phyloP scores from a whole-genome alignment of 208 protist genomes.

The Leishmania braziliensis region DNA sequence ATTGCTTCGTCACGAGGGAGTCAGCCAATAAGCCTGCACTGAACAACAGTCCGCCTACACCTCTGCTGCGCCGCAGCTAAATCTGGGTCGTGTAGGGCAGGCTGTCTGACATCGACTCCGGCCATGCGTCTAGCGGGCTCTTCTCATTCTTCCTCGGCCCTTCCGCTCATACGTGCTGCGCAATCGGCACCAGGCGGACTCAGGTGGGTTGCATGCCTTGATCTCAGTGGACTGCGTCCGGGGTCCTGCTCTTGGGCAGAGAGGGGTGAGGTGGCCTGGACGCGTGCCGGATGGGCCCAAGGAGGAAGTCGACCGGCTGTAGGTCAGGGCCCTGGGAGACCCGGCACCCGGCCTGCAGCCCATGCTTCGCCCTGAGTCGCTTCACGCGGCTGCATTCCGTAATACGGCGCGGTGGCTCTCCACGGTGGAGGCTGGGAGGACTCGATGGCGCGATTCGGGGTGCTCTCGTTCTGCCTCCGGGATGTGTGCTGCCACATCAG shows the following conservation, averaged over 20 bases:
- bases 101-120: background rate
- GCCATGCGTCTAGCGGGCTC: background rate
- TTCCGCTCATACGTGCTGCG: background rate
- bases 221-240: background rate
- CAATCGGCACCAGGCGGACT: background rate
- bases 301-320: background rate
- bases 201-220: background rate
- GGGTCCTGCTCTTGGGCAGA: background rate
- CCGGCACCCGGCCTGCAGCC: background rate
- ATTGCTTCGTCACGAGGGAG: too few species aligned
- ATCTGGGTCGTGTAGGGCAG: background rate
- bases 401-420: background rate
- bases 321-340: background rate
- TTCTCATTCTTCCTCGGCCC: background rate
- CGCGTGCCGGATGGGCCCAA: background rate
- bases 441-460: background rate
- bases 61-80: background rate
- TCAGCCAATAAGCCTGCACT: too few species aligned
- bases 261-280: background rate
- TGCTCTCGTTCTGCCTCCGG: background rate
- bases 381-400: background rate
- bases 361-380: background rate
- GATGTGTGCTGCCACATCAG: background rate
- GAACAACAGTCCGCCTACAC: too few species aligned
- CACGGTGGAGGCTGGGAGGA: background rate